Evolutionary conservation across 495 filamentous ascomycete species (phyloP).

Genomic region (Hypomontagnella submonticulosa): DNA sequence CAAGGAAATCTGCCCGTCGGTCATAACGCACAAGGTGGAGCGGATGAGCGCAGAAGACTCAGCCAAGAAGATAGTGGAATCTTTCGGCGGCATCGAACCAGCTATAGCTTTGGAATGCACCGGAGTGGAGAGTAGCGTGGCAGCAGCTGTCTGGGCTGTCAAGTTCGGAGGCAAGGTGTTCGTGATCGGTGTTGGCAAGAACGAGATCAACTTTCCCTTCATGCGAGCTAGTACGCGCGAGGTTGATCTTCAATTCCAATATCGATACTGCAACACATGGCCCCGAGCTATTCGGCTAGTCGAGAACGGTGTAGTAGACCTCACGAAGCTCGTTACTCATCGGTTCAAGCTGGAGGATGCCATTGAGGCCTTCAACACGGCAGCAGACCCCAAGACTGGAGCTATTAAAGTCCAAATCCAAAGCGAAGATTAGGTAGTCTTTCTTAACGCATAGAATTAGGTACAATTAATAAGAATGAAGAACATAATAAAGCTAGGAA

Average conservation of each 20-base stretch:
- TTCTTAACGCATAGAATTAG: too few species aligned
- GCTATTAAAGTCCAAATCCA: conserved; percentile 96
- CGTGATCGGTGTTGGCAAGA: conserved; percentile 91
- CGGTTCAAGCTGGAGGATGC: conserved; percentile 87
- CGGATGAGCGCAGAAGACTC: conserved; percentile 74
- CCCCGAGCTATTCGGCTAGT: conserved; percentile 89
- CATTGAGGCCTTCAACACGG: conserved; percentile 86
- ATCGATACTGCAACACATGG: conserved; percentile 96
- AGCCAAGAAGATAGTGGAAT: conserved; percentile 70
- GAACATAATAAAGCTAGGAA: conserved; percentile 5
- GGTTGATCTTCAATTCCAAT: conserved; percentile 95
- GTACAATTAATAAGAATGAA: not conserved
- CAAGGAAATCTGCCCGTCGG: conserved; percentile 76
- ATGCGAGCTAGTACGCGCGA: conserved; percentile 91
- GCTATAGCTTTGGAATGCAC: conserved; percentile 88
- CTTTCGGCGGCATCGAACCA: conserved; percentile 77
- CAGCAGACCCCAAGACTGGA: conserved; percentile 85
- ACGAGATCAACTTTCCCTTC: conserved; percentile 93
- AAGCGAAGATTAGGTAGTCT: conserved; percentile 58
- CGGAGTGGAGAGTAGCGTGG: conserved; percentile 88
- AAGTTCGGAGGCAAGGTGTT: conserved; percentile 96
- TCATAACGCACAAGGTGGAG: conserved; percentile 82
- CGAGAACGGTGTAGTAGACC: conserved; percentile 80
- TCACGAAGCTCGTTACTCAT: conserved; percentile 87
- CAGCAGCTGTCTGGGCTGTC: conserved; percentile 84